A percentile compares a stretch with the other conserved stretches of the same genome.
Evolutionary conservation across 2,329 filamentous ascomycete species (phyloP).

Genomic region (Scopulariopsis brevicaulis): DNA sequence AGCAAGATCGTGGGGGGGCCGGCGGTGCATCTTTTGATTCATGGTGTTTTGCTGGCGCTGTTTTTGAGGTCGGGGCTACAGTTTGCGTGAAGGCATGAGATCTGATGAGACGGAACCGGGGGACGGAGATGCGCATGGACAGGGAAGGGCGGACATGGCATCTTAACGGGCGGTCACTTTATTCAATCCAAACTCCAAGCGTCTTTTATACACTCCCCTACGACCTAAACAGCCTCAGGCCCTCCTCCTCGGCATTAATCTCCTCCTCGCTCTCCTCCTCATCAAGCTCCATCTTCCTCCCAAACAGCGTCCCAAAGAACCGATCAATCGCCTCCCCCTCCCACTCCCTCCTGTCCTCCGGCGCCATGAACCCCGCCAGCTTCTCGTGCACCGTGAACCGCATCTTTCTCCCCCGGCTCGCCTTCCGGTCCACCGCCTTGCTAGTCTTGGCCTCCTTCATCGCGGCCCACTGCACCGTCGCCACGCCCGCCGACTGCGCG

Average conservation of each 20-base stretch:
- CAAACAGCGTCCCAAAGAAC: constrained; percentile 66
- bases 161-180: neutral
- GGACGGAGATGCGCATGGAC: neutral
- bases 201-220: constrained; percentile 9
- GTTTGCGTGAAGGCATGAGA: neutral
- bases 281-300: constrained; percentile 54
- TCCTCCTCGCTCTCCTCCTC: constrained; percentile 44
- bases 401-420: constrained; percentile 90
- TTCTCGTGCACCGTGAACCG: constrained; percentile 94
- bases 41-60: constrained; percentile 22
- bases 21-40: constrained; percentile 29
- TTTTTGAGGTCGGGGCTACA: constrained; percentile 14
- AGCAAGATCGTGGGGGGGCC: constrained; percentile 30
- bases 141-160: neutral
- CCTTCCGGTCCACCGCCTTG: constrained; percentile 81
- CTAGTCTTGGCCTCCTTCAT: constrained; percentile 69
- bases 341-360: constrained; percentile 74
- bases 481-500: constrained; percentile 29
- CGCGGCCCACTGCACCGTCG: constrained; percentile 53
- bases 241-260: constrained; percentile 38
- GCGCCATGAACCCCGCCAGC: constrained; percentile 94
- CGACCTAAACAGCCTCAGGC: constrained; percentile 40
- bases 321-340: constrained; percentile 66
- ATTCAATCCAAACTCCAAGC: neutral
- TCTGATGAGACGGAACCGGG: neutral